A percentile compares a stretch with the other conserved stretches of the same genome.
These are phyloP conservation scores for Corinectria fuckeliana DNA, from an alignment of 2,329 filamentous ascomycete genomes.

Conservation along the genomic window DNA sequence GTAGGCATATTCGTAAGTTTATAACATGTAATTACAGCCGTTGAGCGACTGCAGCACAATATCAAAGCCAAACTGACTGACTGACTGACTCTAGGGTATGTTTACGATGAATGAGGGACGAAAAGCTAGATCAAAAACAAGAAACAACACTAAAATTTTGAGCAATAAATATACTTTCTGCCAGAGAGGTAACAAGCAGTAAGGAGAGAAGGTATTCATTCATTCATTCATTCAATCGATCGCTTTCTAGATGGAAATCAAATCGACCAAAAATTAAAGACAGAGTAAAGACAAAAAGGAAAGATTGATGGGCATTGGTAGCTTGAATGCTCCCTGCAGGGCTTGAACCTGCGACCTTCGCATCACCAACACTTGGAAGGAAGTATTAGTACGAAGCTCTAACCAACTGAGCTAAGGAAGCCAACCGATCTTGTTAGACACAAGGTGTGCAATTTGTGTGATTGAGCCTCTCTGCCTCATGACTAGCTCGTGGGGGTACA, in stretches of 20 bases:
- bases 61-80: no score
- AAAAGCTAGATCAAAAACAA: no score
- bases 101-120: no score
- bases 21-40: no score
- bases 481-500: background rate
- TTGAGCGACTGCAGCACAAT: no score
- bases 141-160: no score
- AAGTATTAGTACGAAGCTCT: constrained; percentile 41
- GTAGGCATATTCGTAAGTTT: no score
- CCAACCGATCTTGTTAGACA: constrained; percentile 23
- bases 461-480: background rate
- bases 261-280: background rate
- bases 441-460: rapidly evolving
- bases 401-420: constrained; percentile 42
- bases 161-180: no score
- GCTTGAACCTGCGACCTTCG: constrained; percentile 40
- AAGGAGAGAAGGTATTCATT: no score
- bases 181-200: no score
- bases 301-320: constrained; percentile 24
- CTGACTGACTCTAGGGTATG: no score
- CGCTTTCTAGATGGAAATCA: background rate
- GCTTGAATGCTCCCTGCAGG: constrained; percentile 34
- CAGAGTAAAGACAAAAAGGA: constrained; percentile 10
- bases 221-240: no score
- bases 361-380: constrained; percentile 30